Base-by-base conservation (phyloP, 2,329 filamentous ascomycete species). In the Ceratocystis ficicola region DNA sequence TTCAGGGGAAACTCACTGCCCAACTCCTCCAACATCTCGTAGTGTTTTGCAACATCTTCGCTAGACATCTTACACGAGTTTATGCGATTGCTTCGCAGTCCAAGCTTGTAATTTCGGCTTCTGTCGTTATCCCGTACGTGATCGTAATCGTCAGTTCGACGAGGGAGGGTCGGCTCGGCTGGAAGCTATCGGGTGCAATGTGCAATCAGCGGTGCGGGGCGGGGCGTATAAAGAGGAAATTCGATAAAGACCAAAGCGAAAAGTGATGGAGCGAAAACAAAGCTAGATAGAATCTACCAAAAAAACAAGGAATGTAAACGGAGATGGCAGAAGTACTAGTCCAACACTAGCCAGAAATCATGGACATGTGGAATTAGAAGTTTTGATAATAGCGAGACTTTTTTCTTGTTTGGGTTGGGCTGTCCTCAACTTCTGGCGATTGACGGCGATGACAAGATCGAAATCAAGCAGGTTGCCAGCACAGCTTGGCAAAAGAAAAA, bases 21-120 rank as follows among this genome's bases (percentile, higher is more conserved):
- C 72, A 97, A 82, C 80, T 97, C 94, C 80, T 97, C 93, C 72
- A 97, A 83, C 75, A 97, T 89, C 77, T 96, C 89, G 76, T 96
- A 99, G 74, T 89, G 87, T 73, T 86, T 86, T 72, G 92, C 89
- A 80, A 95, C 86, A 70, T 79, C 81, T 76, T 84, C 82, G 74
- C 81, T 79, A 50, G 79, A 79, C 83, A 85, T 84, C 67, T 71
- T 75, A 36, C 25, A 57, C 55, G 55, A 36, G 3, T 36, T 30
- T 59, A n/a, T 32, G 55, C 28, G 55, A 59, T 36, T 59, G 22
- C 10, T 15, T 52, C 48, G 48, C 48, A 25, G 5, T 52, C 10
- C 8, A 22, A 20, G 48, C 17, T 41, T 20, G 2, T 15, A 22
- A 12, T 4, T 52, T 4, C 3, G 10, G 20, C 15, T 12, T 10